A percentile compares a stretch with the other conserved stretches of the same genome.
Evolutionary conservation across 345 rosid species (phyloP).

Genomic region (Viola odorata): DNA sequence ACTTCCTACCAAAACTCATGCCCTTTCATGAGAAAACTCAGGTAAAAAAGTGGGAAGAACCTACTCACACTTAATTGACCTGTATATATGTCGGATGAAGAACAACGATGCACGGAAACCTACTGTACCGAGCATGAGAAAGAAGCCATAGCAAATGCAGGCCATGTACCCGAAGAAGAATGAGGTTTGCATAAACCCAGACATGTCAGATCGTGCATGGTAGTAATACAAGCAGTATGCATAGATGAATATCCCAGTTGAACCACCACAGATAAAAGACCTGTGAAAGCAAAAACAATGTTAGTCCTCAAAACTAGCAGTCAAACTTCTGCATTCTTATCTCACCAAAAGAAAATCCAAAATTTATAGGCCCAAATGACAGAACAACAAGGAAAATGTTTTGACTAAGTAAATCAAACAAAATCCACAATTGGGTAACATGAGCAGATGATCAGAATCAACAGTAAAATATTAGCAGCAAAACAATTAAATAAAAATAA

Average conservation of each 20-base stretch:
- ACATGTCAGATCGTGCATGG: slow-evolving; percentile 64
- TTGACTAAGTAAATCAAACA: too few relatives aligned
- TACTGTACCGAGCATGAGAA: slow-evolving; percentile 73
- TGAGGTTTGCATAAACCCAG: slow-evolving; percentile 84
- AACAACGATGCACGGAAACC: slow-evolving; percentile 74
- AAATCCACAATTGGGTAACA: too few relatives aligned
- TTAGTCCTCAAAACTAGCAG: background rate
- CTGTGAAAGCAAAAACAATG: slow-evolving; percentile 24
- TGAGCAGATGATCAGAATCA: too few relatives aligned
- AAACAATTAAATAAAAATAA: too few relatives aligned
- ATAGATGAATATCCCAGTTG: slow-evolving; percentile 67
- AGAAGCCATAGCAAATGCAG: slow-evolving; percentile 79
- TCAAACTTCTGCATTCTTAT: too few relatives aligned
- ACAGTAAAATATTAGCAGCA: too few relatives aligned
- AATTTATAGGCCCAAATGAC: too few relatives aligned
- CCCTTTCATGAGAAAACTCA: too few relatives aligned
- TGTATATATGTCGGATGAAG: slow-evolving; percentile 73
- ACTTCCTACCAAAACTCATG: too few relatives aligned
- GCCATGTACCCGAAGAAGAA: slow-evolving; percentile 91
- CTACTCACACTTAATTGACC: slow-evolving; percentile 79
- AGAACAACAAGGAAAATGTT: too few relatives aligned
- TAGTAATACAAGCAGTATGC: slow-evolving; percentile 74
- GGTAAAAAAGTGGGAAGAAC: too few relatives aligned
- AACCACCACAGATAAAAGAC: slow-evolving; percentile 78
- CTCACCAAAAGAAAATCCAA: too few relatives aligned